These are phyloP conservation scores for Lactarius trivialis DNA, from an alignment of 768 basidiomycete species.

Conservation along the genomic window DNA sequence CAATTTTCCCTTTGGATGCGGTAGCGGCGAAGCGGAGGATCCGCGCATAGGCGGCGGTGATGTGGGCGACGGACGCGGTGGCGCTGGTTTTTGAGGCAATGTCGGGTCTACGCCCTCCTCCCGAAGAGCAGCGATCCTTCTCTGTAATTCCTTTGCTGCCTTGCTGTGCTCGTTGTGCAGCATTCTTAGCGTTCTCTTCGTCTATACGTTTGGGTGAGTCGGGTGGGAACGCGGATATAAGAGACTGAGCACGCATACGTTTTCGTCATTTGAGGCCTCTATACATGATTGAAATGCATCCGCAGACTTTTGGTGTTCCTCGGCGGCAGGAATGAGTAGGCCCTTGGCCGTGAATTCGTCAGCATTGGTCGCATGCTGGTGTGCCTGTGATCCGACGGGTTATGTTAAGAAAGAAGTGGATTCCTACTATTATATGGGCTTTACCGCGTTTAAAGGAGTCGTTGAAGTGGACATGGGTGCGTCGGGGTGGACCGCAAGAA, in stretches of 20 bases:
- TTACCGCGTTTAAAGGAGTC: constrained; percentile 27
- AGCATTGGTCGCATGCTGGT: constrained; percentile 75
- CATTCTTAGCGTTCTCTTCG: constrained; percentile 70
- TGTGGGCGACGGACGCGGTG: constrained; percentile 27
- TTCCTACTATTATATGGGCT: not conserved
- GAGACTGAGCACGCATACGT: constrained; percentile 37
- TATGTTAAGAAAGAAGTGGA: constrained; percentile 7
- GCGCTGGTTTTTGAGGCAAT: constrained; percentile 53
- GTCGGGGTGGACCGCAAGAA: not conserved
- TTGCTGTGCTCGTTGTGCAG: constrained; percentile 70
- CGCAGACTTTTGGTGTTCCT: constrained; percentile 71
- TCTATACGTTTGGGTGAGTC: constrained; percentile 35
- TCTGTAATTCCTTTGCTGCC: constrained; percentile 62
- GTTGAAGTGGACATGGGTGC: constrained; percentile 24
- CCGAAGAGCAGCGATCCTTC: constrained; percentile 62
- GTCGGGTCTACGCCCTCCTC: constrained; percentile 75
- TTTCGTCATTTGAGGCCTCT: constrained; percentile 66
- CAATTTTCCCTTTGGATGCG: constrained; percentile 42
- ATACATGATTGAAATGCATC: constrained; percentile 68
- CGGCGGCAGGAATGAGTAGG: constrained; percentile 61
- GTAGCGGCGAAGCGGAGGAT: constrained; percentile 41
- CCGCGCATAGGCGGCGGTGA: constrained; percentile 24
- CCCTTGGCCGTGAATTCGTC: constrained; percentile 65
- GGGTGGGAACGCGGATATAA: constrained; percentile 8
- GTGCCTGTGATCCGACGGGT: constrained; percentile 47